Evolutionary conservation across 1,284 basidiomycete species (phyloP), one percentile per base, ranked within the genome.

Genomic region (Pulchroboletus neoregius): DNA sequence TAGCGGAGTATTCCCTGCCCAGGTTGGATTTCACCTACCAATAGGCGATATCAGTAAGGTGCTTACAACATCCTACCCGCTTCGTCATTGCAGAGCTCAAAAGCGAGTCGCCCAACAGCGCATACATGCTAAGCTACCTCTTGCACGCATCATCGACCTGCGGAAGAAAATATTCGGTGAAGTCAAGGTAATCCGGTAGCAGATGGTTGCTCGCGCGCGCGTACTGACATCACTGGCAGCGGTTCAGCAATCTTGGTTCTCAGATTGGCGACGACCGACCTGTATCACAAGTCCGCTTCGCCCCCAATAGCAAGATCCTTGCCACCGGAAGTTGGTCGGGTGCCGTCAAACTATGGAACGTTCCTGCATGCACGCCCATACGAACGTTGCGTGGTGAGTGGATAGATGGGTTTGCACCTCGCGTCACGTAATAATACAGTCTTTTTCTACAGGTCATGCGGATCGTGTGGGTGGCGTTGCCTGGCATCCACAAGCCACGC

Each of bases 251-350:
- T 58, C 79, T 98, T 37, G 96, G 96, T 22, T 97, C 95, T 0
- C 96, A 99, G 75, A 93, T 98, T 57, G 95, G 94, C 42, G 96
- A 97, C 63, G 93, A 96, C 54, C 80, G 96, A 40, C 94, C 95
- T 2, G 82, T 99, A 52, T 90, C 93, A 1, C 86, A 91, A 69
- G 91, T 97, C 24, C 86, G 96, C 20, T 99, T 99, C 67, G 85
- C 95, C 1, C 96, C 96, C 5, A 88, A 97, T 64, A 88, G 87
- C 55, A 70, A 89, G 61, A 77, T 91, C 37, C 75, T 99, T 23
- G 90, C 93, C 1, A 96, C 95, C 0, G 93, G 87, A 4, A 92
- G 91, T 57, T 99, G 96, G 96, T 91, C 94, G 10, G 96, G 96
- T 20, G 84, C 84, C 34, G 83, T 94, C 26, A 97, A 94, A 70